Conservation (phyloP, 306 rosid genomes). For the Luffa aegyptiaca region DNA sequence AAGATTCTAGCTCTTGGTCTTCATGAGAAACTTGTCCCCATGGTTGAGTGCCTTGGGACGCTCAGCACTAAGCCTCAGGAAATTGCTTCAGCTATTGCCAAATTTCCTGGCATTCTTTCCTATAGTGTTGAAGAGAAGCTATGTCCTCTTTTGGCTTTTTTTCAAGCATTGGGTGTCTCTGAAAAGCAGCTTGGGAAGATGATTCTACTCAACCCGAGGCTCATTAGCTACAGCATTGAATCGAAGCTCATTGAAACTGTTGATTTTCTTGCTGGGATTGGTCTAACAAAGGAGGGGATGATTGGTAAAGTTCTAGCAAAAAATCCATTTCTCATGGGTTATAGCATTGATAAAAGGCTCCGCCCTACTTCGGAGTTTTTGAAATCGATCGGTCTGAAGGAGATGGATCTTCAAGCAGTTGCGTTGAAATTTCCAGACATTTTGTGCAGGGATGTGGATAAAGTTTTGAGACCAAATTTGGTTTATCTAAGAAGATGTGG, state of each 20-base stretch:
- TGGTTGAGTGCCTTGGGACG: constrained; percentile 64
- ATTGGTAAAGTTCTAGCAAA: constrained; percentile 65
- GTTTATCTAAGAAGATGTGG: constrained; percentile 45
- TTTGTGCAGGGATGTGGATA: constrained; percentile 68
- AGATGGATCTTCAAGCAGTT: constrained; percentile 51
- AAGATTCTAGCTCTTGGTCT: constrained; percentile 66
- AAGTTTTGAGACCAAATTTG: constrained; percentile 57
- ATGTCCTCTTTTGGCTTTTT: constrained; percentile 84
- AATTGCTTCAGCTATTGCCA: constrained; percentile 64
- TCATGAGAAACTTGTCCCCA: constrained; percentile 72
- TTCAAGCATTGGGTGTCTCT: constrained; percentile 69
- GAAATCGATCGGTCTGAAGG: constrained; percentile 47
- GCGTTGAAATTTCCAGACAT: constrained; percentile 62
- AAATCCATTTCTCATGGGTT: constrained; percentile 81
- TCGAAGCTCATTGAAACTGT: constrained; percentile 58
- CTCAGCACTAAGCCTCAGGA: constrained; percentile 63
- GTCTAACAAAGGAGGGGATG: constrained; percentile 64
- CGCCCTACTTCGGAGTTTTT: constrained; percentile 61
- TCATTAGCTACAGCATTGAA: constrained; percentile 79
- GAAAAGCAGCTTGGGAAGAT: constrained; percentile 79
- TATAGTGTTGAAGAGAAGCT: constrained; percentile 90
- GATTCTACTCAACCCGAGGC: constrained; percentile 78
- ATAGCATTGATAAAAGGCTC: constrained; percentile 67
- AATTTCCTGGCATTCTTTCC: constrained; percentile 68
- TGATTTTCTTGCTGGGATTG: constrained; percentile 56